phyloP scores from a whole-genome alignment of 345 rosid genomes.

The Euphorbia pulcherrima region DNA sequence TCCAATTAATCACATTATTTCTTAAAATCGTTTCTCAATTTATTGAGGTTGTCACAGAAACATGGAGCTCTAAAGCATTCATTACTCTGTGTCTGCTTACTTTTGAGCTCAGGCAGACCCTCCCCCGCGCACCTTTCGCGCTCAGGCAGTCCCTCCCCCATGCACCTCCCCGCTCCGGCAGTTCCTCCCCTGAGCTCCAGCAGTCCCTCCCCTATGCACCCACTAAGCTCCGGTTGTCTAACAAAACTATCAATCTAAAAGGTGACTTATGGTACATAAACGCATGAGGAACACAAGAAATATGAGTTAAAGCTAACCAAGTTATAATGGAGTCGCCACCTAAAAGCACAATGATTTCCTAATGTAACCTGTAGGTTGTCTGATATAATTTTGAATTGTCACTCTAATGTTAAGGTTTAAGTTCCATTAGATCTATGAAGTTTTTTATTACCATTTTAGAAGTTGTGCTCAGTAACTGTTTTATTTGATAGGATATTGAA shows the following conservation, averaged over 20 bases:
- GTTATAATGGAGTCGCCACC: neutral
- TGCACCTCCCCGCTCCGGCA: too few species aligned
- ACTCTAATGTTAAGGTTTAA: neutral
- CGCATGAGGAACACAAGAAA: neutral
- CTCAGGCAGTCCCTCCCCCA: too few species aligned
- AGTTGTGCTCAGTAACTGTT: conserved; percentile 24
- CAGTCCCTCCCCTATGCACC: too few species aligned
- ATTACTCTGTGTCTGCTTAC: conserved; percentile 93
- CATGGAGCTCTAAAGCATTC: conserved; percentile 94
- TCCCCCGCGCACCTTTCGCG: too few species aligned
- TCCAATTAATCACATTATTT: conserved; percentile 1
- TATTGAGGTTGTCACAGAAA: conserved; percentile 86
- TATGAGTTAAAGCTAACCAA: neutral
- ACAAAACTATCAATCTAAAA: too few species aligned
- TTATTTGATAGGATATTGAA: conserved; percentile 43
- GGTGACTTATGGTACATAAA: neutral
- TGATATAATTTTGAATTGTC: conserved; percentile 1
- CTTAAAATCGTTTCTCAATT: conserved; percentile 6
- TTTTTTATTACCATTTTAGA: conserved; percentile 15
- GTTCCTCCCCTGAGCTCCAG: too few species aligned
- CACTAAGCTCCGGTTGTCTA: too few species aligned
- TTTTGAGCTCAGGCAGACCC: too few species aligned
- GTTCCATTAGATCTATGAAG: conserved; percentile 13
- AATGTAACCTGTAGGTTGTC: neutral
- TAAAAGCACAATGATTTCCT: neutral